Base-by-base conservation (phyloP, 352 stramenopile species). In the Pythium guiyangense region DNA sequence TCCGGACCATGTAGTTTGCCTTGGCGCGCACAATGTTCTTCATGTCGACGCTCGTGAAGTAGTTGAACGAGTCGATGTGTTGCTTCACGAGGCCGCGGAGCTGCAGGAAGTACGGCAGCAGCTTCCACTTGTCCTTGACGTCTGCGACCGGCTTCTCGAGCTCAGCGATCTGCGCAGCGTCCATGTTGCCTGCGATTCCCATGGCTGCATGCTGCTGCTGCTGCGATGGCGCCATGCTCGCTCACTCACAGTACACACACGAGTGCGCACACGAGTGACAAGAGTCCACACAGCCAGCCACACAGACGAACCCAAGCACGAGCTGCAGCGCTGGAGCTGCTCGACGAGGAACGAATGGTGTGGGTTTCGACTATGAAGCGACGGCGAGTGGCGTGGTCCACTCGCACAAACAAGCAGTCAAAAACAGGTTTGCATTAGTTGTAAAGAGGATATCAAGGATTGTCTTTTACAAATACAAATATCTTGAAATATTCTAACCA, bases 1-100 rank as follows among this genome's bases (percentile, higher is more conserved):
- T 95, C 56, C 88, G 84, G 37, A 97, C 86, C 58, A 92, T 87
- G 63, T 90, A 84, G 67, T 97, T 97, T 48, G 82, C 83, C 73
- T 97, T 91, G 42, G 94, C 92, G 61, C 87, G 86, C 63, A 99
- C 96, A 59, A 99, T 99, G 74, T 99, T 97, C 62, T 98, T 97
- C 70, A 99, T 98, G 71, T 99, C 97, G 1, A 98, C 88, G 63
- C 93, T 94, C 20, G 98, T 97, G 66, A 99, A 99, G 84, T 99
- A 97, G 88, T 99, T 86, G 77, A 98, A 99, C 53, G 96, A 99
- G 81, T 99, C 96, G 71, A 99, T 99, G 75, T 99, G 97, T 72
- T 99, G 97, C 71, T 96, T 96, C 31, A 97, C 89, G 52, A 97
- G 77, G 0, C 90, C 90, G 35, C 89, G 88, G 37, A 94, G 72